phyloP scores from a whole-genome alignment of 176 grass and related monocot genomes.

The Leersia perrieri region DNA sequence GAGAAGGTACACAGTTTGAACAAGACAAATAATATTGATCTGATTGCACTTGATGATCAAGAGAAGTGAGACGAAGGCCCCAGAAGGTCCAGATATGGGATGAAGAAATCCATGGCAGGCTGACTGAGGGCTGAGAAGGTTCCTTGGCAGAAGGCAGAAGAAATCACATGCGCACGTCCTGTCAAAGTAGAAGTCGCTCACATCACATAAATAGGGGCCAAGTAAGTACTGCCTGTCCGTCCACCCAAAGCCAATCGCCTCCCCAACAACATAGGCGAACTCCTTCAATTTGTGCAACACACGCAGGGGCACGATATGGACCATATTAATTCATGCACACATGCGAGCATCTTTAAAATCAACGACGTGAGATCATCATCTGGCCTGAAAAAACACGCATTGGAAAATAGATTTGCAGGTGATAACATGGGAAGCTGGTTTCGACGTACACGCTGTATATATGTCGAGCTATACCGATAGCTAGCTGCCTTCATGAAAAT shows the following conservation, averaged over 20 bases:
- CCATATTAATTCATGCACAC: neutral
- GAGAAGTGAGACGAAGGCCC: neutral
- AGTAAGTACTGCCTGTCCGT: constrained; percentile 5
- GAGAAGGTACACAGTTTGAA: neutral
- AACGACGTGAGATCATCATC: neutral
- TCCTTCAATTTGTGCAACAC: constrained; percentile 41
- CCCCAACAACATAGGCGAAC: constrained; percentile 41
- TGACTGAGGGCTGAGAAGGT: too few relatives aligned
- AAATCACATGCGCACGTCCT: constrained; percentile 6
- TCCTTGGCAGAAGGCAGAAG: constrained; percentile 17
- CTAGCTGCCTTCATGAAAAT: neutral
- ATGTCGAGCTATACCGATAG: too few relatives aligned
- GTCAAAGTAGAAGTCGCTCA: constrained; percentile 5
- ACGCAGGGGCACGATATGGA: constrained; percentile 23
- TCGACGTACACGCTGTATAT: neutral
- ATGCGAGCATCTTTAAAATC: constrained; percentile 4
- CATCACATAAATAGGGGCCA: constrained; percentile 1
- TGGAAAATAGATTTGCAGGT: neutral
- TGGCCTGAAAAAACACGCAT: neutral
- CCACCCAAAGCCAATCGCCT: constrained; percentile 2
- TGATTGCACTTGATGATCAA: neutral
- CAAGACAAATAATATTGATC: neutral
- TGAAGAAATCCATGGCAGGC: constrained; percentile 1
- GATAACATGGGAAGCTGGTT: neutral
- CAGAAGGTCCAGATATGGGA: neutral